A percentile compares a stretch with the other conserved stretches of the same genome.
These are phyloP conservation scores for Parmales sp. DNA, from an alignment of 108 stramenopile species.

Conservation along the genomic window DNA sequence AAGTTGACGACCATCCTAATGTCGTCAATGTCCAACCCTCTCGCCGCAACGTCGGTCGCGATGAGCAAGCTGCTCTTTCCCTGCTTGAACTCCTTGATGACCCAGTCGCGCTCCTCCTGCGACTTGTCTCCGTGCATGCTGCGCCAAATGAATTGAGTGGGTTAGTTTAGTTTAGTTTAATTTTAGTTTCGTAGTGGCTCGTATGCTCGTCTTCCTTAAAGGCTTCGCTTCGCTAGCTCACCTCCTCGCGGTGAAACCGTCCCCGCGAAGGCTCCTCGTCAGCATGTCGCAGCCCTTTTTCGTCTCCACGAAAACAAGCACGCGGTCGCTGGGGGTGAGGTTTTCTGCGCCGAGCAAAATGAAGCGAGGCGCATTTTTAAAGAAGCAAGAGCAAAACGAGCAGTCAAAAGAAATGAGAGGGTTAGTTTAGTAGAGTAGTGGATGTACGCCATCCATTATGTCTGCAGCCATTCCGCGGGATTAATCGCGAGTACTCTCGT, in stretches of 20 bases:
- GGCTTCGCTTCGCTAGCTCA: no score
- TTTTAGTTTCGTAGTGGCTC: no score
- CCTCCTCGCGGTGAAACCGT: no score
- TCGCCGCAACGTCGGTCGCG: slow-evolving; percentile 98
- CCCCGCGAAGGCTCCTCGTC: slow-evolving; percentile 66
- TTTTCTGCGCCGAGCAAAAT: slow-evolving; percentile 63
- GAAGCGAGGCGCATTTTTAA: no score
- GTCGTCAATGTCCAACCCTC: slow-evolving; percentile 92
- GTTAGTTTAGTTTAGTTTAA: not conserved
- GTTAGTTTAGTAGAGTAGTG: no score
- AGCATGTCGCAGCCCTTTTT: slow-evolving; percentile 95
- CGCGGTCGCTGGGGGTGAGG: slow-evolving; percentile 65
- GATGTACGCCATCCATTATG: no score
- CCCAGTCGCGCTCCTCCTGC: slow-evolving; percentile 96
- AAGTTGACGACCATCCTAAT: slow-evolving; percentile 89
- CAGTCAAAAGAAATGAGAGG: no score
- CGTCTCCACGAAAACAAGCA: slow-evolving; percentile 93
- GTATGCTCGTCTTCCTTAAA: no score
- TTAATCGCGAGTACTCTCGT: no score
- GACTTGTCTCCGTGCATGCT: slow-evolving; percentile 97
- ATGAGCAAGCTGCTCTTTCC: slow-evolving; percentile 75
- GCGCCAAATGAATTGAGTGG: slow-evolving; percentile 27
- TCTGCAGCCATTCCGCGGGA: no score
- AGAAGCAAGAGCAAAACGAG: no score
- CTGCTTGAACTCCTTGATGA: slow-evolving; percentile 83